Conservation (phyloP, 306 rosid species). For the Pterocarpus macrocarpus region DNA sequence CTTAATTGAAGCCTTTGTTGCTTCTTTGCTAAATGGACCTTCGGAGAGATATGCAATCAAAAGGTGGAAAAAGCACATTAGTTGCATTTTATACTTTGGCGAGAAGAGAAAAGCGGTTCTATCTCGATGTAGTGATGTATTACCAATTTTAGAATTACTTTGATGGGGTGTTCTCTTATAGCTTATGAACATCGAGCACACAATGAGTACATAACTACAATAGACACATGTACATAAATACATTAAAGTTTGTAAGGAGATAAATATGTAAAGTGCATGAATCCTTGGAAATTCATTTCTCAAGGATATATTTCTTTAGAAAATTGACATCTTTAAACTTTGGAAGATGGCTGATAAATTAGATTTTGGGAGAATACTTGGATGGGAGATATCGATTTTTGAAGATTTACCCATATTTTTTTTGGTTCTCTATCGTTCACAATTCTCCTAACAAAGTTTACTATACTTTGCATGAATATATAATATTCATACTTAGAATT, state of each 20-base stretch:
- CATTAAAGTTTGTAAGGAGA: not conserved
- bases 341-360: too few species aligned
- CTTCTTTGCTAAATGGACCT: not conserved
- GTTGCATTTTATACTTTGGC: not conserved
- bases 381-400: too few species aligned
- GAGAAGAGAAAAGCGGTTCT: not conserved
- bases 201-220: not conserved
- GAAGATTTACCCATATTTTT: not conserved
- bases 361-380: too few species aligned
- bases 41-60: not conserved
- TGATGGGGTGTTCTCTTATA: constrained; percentile 1
- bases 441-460: too few species aligned
- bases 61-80: not conserved
- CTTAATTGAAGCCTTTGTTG: not conserved
- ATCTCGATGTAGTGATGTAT: not conserved
- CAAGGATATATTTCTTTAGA: too few species aligned
- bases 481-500: too few species aligned
- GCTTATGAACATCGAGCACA: not conserved
- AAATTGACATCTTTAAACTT: too few species aligned
- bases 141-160: not conserved
- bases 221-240: not conserved
- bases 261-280: constrained; percentile 2
- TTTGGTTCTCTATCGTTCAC: too few species aligned
- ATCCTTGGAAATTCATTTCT: not conserved
- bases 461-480: too few species aligned